Percentiles rank a stretch among this genome's conserved stretches.
Conservation (phyloP, 768 basidiomycete genomes). For the Crepidotus variabilis region DNA sequence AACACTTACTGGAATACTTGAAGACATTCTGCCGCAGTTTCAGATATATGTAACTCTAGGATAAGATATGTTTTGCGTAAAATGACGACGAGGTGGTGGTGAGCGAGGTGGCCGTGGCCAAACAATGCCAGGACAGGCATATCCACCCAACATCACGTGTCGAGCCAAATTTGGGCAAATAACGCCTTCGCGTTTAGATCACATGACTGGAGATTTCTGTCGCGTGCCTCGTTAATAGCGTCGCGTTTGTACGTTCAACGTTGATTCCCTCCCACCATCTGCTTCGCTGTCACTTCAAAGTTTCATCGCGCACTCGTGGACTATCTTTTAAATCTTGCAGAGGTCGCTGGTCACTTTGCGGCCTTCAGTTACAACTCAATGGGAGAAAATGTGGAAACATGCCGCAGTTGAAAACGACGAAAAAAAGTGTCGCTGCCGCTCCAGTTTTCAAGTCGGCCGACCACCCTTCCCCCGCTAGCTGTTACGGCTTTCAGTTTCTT, state of each 20-base stretch:
- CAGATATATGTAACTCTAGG: conserved; percentile 19
- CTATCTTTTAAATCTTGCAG: neutral
- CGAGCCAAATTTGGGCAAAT: conserved; percentile 25
- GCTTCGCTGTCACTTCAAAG: no score
- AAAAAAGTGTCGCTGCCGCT: no score
- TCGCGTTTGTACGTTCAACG: neutral
- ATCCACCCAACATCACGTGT: conserved; percentile 43
- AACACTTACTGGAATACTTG: conserved; percentile 40
- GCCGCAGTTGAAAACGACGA: no score
- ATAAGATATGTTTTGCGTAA: neutral
- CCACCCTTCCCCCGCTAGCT: no score
- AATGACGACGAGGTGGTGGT: conserved; percentile 3
- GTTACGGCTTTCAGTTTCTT: no score
- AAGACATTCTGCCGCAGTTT: conserved; percentile 36
- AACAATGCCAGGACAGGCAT: conserved; percentile 19
- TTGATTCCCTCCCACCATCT: neutral
- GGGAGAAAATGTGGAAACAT: no score
- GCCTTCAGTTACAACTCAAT: no score
- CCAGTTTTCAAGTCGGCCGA: no score
- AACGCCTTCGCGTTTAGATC: conserved; percentile 31
- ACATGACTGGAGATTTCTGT: conserved; percentile 26
- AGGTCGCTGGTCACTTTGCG: no score
- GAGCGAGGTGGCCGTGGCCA: conserved; percentile 18
- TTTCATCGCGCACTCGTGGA: neutral
- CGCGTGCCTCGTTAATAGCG: conserved; percentile 8